These are phyloP conservation scores for Drechmeria coniospora DNA, from an alignment of 2,329 filamentous ascomycete species.

Conservation along the genomic window DNA sequence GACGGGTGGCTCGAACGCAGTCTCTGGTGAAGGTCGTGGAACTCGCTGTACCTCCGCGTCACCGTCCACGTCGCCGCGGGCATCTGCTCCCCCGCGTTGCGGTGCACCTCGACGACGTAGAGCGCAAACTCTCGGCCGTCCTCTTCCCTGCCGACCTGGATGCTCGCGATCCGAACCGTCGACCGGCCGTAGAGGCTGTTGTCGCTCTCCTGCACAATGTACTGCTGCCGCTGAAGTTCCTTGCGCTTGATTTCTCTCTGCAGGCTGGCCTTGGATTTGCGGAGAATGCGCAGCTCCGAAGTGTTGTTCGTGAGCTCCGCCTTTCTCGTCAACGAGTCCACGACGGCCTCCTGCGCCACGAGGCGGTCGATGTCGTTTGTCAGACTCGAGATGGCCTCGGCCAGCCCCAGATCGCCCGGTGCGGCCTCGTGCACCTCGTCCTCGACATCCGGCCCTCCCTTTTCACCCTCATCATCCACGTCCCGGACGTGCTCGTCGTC, in stretches of 20 bases:
- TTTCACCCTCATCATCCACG: slow-evolving; percentile 53
- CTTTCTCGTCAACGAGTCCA: slow-evolving; percentile 83
- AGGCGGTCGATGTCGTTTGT: slow-evolving; percentile 84
- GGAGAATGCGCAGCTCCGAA: slow-evolving; percentile 77
- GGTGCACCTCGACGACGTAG: slow-evolving; percentile 82
- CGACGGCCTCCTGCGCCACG: slow-evolving; percentile 71
- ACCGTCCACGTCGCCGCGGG: slow-evolving; percentile 90
- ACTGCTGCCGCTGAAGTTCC: slow-evolving; percentile 90
- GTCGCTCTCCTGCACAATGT: slow-evolving; percentile 93
- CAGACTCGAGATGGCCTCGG: slow-evolving; percentile 82
- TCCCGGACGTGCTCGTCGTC: slow-evolving; percentile 74
- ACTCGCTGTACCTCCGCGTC: slow-evolving; percentile 89
- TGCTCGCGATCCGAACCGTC: slow-evolving; percentile 76
- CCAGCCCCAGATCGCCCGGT: slow-evolving; percentile 81
- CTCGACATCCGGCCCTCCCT: slow-evolving; percentile 30
- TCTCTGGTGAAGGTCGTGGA: slow-evolving; percentile 86
- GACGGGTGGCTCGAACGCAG: slow-evolving; percentile 74
- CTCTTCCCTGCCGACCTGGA: slow-evolving; percentile 81
- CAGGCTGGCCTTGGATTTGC: slow-evolving; percentile 86
- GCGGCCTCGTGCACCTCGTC: slow-evolving; percentile 87
- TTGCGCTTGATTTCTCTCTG: slow-evolving; percentile 86
- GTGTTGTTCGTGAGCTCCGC: slow-evolving; percentile 95
- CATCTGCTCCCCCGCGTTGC: slow-evolving; percentile 88
- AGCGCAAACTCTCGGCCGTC: slow-evolving; percentile 88
- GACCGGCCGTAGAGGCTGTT: slow-evolving; percentile 92